phyloP scores from a whole-genome alignment of 2,329 filamentous ascomycete genomes.

The Xylariaceae sp. region DNA sequence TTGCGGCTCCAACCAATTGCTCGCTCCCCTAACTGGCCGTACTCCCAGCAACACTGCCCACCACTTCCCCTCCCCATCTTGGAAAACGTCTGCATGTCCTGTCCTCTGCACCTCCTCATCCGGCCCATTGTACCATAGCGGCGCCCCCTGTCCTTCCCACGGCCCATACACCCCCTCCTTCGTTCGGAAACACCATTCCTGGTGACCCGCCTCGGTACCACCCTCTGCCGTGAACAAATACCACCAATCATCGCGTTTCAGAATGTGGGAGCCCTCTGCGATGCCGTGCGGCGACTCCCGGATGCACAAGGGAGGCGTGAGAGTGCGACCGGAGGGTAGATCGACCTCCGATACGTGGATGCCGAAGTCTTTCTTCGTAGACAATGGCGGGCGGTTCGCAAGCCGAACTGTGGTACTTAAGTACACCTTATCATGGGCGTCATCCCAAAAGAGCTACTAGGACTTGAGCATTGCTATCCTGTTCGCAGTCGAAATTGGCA shows the following conservation, averaged over 20 bases:
- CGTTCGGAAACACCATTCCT: constrained; percentile 45
- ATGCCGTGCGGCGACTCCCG: constrained; percentile 34
- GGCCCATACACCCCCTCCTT: constrained; percentile 39
- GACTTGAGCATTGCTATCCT: too few relatives aligned
- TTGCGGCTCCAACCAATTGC: constrained; percentile 34
- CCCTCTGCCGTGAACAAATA: constrained; percentile 38
- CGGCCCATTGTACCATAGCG: constrained; percentile 41
- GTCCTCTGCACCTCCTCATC: constrained; percentile 46
- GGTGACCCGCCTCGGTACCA: constrained; percentile 44
- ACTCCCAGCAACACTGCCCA: constrained; percentile 45
- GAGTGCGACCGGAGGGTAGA: constrained; percentile 34
- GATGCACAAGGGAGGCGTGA: constrained; percentile 31
- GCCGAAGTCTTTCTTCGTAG: constrained; percentile 45
- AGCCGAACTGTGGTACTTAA: constrained; percentile 39
- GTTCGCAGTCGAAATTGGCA: too few relatives aligned
- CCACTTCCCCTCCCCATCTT: constrained; percentile 40
- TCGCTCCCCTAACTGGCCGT: constrained; percentile 28
- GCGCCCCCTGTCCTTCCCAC: constrained; percentile 35
- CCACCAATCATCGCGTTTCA: constrained; percentile 27
- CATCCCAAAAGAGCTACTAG: too few relatives aligned
- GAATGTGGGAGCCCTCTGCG: constrained; percentile 39
- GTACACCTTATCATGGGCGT: constrained; percentile 42
- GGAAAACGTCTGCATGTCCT: constrained; percentile 45
- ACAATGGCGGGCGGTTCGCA: constrained; percentile 31
- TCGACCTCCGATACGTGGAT: constrained; percentile 44